phyloP scores from a whole-genome alignment of 768 basidiomycete species.

The Rhodotorula paludigena region DNA sequence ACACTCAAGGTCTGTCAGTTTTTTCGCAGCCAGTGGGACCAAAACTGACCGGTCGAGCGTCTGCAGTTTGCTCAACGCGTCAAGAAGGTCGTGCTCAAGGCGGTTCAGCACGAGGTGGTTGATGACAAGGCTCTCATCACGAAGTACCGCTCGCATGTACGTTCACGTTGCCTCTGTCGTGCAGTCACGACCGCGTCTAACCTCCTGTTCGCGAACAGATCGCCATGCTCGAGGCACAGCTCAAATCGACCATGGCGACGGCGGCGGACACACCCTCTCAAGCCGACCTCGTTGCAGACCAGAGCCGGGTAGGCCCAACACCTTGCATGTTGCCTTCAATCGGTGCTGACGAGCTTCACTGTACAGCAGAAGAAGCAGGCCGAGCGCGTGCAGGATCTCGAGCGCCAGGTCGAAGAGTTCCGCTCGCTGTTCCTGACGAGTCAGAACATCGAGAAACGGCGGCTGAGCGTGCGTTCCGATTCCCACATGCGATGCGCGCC shows the following conservation, averaged over 20 bases:
- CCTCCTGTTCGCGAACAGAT: slow-evolving; percentile 7
- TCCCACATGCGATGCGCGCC: no score
- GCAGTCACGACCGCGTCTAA: no score
- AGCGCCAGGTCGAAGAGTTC: slow-evolving; percentile 38
- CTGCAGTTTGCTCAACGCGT: slow-evolving; percentile 74
- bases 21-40: no score
- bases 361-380: slow-evolving; percentile 6
- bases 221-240: slow-evolving; percentile 34
- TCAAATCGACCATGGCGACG: neutral
- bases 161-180: neutral
- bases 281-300: slow-evolving; percentile 19
- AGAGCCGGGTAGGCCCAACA: neutral
- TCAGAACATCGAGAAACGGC: slow-evolving; percentile 38
- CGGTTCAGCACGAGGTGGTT: slow-evolving; percentile 41
- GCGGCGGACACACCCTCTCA: slow-evolving; percentile 24
- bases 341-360: neutral
- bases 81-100: slow-evolving; percentile 67
- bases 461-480: slow-evolving; percentile 30
- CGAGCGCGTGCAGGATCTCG: slow-evolving; percentile 32
- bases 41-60: neutral
- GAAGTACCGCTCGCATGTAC: slow-evolving; percentile 39
- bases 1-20: slow-evolving; percentile 85
- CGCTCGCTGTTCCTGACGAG: slow-evolving; percentile 40
- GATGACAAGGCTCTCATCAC: slow-evolving; percentile 42
- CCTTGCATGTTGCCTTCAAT: neutral